Base-by-base conservation (phyloP, 139 green algal genomes). In the Nannochloris sp. region DNA sequence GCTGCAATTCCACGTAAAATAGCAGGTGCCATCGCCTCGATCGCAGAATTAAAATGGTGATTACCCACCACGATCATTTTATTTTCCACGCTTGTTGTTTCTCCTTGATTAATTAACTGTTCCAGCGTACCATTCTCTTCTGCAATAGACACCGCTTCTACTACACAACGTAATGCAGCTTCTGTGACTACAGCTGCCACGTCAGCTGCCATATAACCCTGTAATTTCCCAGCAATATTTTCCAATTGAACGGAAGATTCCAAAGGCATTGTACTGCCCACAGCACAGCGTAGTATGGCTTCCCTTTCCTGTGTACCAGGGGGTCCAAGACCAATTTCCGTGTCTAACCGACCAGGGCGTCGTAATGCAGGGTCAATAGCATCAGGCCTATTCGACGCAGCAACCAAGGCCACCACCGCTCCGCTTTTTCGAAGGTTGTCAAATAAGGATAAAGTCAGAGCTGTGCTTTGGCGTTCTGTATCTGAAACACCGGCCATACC, bases 301-400 rank as follows among this genome's bases (percentile, higher is more conserved):
- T 54, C 70, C 0, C 92, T 78, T 2, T 90, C 90, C 6, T 68
- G 71, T 53, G 88, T 78, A 0, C 60, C 77, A 23, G 93, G 92
- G 4, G 95, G 89, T 24, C 87, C 90, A 46, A 98, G 65, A 0
- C 79, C 58, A 8, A 98, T 90, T 73, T 98, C 92, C 5, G 86
- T 74, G 67, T 96, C 89, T 57, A 97, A 97, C 14, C 92, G 68
- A 3, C 93, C 92, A 1, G 92, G 85, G 2, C 91, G 80, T 46
- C 83, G 72, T 36, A 98, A 77, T 2, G 92, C 90, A 1, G 85
- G 48, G 75, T 99, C 94, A 66, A 99, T 61, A 2, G 86, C 68
- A 61, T 97, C 90, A 4, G 92, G 89, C n/a, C 89, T 73, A 73
- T 96, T 98, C 27, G 93, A 97, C 3, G 93, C 89, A 4, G 79